Conservation (phyloP, 2,329 filamentous ascomycete species). For the Sporothrix inflata region DNA sequence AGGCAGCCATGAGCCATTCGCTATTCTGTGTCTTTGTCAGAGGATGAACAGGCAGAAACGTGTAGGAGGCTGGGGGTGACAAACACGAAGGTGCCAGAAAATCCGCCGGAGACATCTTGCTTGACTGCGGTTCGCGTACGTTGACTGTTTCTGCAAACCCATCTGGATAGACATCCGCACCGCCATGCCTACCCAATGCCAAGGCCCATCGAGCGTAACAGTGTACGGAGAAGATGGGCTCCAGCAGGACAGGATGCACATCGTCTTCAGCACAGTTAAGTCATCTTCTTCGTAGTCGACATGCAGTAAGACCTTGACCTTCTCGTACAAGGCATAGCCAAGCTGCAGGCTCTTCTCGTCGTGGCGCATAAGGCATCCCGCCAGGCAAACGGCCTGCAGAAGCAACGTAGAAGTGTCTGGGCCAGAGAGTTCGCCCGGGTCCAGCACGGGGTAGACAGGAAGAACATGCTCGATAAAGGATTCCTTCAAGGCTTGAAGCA, state of each 20-base stretch:
- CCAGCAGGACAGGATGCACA: not conserved
- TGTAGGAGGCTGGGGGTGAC: not conserved
- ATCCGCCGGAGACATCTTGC: not conserved
- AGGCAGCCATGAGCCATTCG: conserved; percentile 2
- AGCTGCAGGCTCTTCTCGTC: not conserved
- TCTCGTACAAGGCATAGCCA: conserved; percentile 1
- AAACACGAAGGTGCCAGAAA: conserved; percentile 4
- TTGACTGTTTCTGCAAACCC: not conserved
- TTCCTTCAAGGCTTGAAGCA: conserved; percentile 4
- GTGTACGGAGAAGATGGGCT: not conserved
- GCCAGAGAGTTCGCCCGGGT: conserved; percentile 1
- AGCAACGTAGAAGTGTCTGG: not conserved
- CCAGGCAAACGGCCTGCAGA: not conserved
- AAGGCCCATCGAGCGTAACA: not conserved
- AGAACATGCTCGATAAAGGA: not conserved
- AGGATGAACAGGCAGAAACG: not conserved
- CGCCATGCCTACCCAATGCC: conserved; percentile 1
- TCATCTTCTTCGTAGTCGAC: conserved; percentile 1
- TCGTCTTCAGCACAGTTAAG: not conserved
- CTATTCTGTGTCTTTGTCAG: conserved; percentile 5
- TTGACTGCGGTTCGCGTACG: conserved; percentile 2
- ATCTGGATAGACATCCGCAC: conserved; percentile 3
- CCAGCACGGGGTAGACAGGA: not conserved
- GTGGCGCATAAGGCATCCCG: not conserved
- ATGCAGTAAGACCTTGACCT: conserved; percentile 4